Evolutionary conservation across 2,329 filamentous ascomycete genomes (phyloP).

Genomic region (Coniochaeta sp.): DNA sequence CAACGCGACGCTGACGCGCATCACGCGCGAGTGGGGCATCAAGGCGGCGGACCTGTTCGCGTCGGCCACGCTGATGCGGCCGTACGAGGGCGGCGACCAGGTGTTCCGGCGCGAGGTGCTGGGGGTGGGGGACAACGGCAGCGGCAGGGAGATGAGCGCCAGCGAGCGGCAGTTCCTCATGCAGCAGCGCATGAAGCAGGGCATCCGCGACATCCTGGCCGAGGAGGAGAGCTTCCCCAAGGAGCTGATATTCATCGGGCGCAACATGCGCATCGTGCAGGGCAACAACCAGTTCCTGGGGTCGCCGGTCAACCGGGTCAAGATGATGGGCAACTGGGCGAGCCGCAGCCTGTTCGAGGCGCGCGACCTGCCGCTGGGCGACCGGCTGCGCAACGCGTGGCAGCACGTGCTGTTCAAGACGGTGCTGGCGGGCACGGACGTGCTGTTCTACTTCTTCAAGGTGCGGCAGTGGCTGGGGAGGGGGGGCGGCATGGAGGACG

Average conservation of each 20-base stretch:
- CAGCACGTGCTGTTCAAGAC: conserved; percentile 75
- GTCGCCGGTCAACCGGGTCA: conserved; percentile 84
- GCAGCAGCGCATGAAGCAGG: conserved; percentile 76
- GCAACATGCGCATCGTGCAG: conserved; percentile 89
- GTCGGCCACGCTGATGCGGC: conserved; percentile 79
- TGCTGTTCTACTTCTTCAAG: conserved; percentile 77
- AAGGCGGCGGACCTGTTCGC: conserved; percentile 87
- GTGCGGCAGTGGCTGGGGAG: conserved; percentile 68
- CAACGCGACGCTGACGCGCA: conserved; percentile 66
- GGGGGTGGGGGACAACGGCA: conserved; percentile 49
- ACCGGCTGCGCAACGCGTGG: conserved; percentile 63
- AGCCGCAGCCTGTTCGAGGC: conserved; percentile 75
- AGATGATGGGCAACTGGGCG: conserved; percentile 90
- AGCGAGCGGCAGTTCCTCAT: conserved; percentile 81
- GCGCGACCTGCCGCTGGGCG: conserved; percentile 50
- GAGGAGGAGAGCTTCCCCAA: conserved; percentile 86
- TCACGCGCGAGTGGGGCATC: conserved; percentile 80
- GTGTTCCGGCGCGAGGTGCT: conserved; percentile 59
- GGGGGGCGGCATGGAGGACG: conserved; percentile 87
- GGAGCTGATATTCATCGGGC: conserved; percentile 85
- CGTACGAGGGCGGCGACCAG: conserved; percentile 79
- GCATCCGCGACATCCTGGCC: conserved; percentile 59
- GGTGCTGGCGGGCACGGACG: conserved; percentile 68
- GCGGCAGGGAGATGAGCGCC: conserved; percentile 27
- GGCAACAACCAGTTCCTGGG: conserved; percentile 89